These are phyloP conservation scores for Phycomyces nitens DNA, from an alignment of 192 early-diverging fungal genomes.

Conservation along the genomic window DNA sequence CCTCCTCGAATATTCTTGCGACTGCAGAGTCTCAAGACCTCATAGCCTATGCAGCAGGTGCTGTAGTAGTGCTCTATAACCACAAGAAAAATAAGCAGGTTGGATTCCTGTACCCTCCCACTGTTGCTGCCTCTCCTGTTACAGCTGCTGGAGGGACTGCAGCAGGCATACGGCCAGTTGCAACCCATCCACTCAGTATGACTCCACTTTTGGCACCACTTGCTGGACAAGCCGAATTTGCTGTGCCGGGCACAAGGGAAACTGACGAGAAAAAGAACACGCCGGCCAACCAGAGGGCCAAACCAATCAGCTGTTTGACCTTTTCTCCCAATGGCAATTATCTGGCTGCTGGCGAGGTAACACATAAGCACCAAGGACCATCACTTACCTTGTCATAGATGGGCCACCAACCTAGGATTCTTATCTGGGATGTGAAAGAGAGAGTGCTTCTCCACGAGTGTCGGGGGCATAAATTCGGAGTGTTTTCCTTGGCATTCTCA, in stretches of 20 bases:
- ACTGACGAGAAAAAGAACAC: slow-evolving; percentile 23
- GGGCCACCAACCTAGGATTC: slow-evolving; percentile 75
- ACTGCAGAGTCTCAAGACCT: slow-evolving; percentile 49
- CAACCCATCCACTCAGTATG: slow-evolving; percentile 1
- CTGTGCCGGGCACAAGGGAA: neutral
- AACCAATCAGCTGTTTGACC: slow-evolving; percentile 68
- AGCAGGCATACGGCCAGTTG: neutral
- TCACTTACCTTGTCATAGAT: slow-evolving; percentile 39
- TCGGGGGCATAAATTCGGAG: slow-evolving; percentile 76
- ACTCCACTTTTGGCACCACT: slow-evolving; percentile 7
- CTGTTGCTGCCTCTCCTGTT: slow-evolving; percentile 6
- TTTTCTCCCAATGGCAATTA: slow-evolving; percentile 67
- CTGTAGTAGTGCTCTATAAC: slow-evolving; percentile 72
- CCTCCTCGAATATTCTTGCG: slow-evolving; percentile 47
- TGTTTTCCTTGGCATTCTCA: slow-evolving; percentile 66
- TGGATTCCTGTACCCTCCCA: slow-evolving; percentile 46
- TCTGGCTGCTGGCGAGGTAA: slow-evolving; percentile 76
- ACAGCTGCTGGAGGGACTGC: neutral
- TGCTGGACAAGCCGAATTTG: neutral
- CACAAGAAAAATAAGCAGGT: slow-evolving; percentile 64
- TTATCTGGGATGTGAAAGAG: slow-evolving; percentile 66
- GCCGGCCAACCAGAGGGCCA: slow-evolving; percentile 44
- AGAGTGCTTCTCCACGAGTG: slow-evolving; percentile 55
- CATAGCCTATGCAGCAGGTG: slow-evolving; percentile 76
- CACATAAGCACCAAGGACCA: neutral